Base-by-base conservation (phyloP, 2,329 filamentous ascomycete species). In the Fusarium falciforme region DNA sequence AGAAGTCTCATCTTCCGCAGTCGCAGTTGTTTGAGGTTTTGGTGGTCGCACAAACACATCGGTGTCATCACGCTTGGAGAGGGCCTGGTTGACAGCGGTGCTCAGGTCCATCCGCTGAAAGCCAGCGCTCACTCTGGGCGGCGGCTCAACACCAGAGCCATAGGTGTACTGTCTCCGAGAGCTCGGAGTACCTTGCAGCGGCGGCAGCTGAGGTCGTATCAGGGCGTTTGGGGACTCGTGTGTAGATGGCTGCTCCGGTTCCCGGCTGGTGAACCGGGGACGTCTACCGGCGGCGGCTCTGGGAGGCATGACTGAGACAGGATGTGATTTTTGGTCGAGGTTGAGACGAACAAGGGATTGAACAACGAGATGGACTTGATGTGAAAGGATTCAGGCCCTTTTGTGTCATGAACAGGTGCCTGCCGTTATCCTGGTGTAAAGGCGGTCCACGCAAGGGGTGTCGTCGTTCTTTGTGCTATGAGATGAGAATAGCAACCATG, bases 81-180 rank as follows among this genome's bases (percentile, higher is more conserved):
- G 67, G 16, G 77, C 80, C 14, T 76, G 73, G 11, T 74, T 76
- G 35, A 83, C 79, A 9, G 81, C 82, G 54, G 69, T 77, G 61
- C 75, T 75, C 20, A 83, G 67, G 44, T 79, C 74, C 68, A 78
- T 72, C 20, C 72, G 66, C 27, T 76, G 76, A 7, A 71, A 31
- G 76, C 80, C 63, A 69, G 68, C 61, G 55, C 67, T 70, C 38
- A 68, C 58, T 68, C 77, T 71, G 38, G 79, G 78, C 20, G 73
- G 72, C 3, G 83, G 83, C 59, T 84, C 83, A 33, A 72, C 78
- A n/a, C 66, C 81, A 36, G 83, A 80, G 36, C 83, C 83, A 72
- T 84, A 84, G 1, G 81, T 79, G 65, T 83, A 84, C 68, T 83
- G 82, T 42, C 82, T 77, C 33, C 82, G 77, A 12, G 81, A 78